A percentile compares a stretch with the other conserved stretches of the same genome.
These are phyloP conservation scores for Hypoxylon fragiforme DNA, from an alignment of 495 filamentous ascomycete genomes.

Conservation along the genomic window DNA sequence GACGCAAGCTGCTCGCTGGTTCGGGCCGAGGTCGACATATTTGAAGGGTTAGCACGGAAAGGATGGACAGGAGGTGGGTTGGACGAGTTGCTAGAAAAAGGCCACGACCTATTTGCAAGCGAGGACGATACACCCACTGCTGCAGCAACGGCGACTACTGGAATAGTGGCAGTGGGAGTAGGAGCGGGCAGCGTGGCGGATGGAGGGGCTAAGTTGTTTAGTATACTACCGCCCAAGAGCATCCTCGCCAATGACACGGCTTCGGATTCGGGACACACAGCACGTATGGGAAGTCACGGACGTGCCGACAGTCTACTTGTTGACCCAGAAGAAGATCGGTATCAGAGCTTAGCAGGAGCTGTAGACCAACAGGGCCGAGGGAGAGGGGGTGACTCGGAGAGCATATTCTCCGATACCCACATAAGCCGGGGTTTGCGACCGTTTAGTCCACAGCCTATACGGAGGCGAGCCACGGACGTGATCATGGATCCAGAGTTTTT, in stretches of 20 bases:
- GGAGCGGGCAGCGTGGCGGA: slow-evolving; percentile 26
- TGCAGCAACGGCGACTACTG: slow-evolving; percentile 14
- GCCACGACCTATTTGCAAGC: slow-evolving; percentile 62
- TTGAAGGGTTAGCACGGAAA: slow-evolving; percentile 64
- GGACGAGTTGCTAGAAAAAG: slow-evolving; percentile 62
- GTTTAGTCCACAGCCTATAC: slow-evolving; percentile 57
- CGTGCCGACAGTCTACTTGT: slow-evolving; percentile 52
- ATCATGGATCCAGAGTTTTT: slow-evolving; percentile 47
- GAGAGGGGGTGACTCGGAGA: slow-evolving; percentile 44
- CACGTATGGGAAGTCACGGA: slow-evolving; percentile 30
- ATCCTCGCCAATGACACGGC: slow-evolving; percentile 52
- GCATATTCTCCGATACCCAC: slow-evolving; percentile 58
- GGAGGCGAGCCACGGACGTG: slow-evolving; percentile 38
- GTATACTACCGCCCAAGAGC: slow-evolving; percentile 59
- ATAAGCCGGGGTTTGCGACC: slow-evolving; percentile 51
- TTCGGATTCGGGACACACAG: slow-evolving; percentile 32
- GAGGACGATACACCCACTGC: slow-evolving; percentile 44
- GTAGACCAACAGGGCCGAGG: slow-evolving; percentile 35
- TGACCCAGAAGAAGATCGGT: slow-evolving; percentile 44
- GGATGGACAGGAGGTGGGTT: slow-evolving; percentile 67
- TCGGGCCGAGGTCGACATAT: slow-evolving; percentile 67
- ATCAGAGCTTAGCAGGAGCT: slow-evolving; percentile 55
- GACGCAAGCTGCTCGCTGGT: slow-evolving; percentile 64
- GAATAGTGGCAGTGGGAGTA: slow-evolving; percentile 8
- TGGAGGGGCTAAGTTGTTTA: slow-evolving; percentile 56